These are phyloP conservation scores for Penicillium expansum DNA, from an alignment of 2,329 filamentous ascomycete species.

Conservation along the genomic window DNA sequence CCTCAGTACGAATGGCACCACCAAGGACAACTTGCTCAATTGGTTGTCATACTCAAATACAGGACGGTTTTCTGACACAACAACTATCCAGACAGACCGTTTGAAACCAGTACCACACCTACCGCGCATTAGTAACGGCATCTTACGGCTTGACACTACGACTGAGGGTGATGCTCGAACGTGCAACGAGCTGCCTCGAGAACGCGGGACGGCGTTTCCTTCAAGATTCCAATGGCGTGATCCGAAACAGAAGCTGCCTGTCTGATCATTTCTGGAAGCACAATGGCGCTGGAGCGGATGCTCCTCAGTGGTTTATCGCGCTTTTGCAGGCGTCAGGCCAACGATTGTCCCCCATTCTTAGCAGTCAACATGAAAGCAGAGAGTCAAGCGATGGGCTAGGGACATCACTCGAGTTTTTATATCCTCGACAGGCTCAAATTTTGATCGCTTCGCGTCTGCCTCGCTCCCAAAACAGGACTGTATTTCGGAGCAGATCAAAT, in stretches of 20 bases:
- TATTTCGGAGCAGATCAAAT: slow-evolving; percentile 24
- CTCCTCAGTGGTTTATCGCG: slow-evolving; percentile 35
- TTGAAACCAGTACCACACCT: slow-evolving; percentile 30
- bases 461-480: slow-evolving; percentile 24
- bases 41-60: background rate
- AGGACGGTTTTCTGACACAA: slow-evolving; percentile 7
- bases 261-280: slow-evolving; percentile 39
- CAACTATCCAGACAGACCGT: background rate
- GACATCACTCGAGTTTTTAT: slow-evolving; percentile 42
- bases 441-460: slow-evolving; percentile 23
- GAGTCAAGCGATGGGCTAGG: slow-evolving; percentile 19
- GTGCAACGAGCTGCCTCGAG: slow-evolving; percentile 50
- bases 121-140: slow-evolving; percentile 21
- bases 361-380: slow-evolving; percentile 9
- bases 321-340: slow-evolving; percentile 27
- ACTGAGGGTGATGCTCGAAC: slow-evolving; percentile 51
- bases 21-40: slow-evolving; percentile 14
- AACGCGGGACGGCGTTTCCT: slow-evolving; percentile 49
- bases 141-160: slow-evolving; percentile 27
- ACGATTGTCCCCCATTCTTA: slow-evolving; percentile 16
- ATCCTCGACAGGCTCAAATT: slow-evolving; percentile 33
- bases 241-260: slow-evolving; percentile 38
- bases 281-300: slow-evolving; percentile 29
- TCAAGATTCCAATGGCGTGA: slow-evolving; percentile 39
- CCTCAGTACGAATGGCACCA: slow-evolving; percentile 21